phyloP scores from a whole-genome alignment of 2,329 filamentous ascomycete species.

The Cercospora beticola region DNA sequence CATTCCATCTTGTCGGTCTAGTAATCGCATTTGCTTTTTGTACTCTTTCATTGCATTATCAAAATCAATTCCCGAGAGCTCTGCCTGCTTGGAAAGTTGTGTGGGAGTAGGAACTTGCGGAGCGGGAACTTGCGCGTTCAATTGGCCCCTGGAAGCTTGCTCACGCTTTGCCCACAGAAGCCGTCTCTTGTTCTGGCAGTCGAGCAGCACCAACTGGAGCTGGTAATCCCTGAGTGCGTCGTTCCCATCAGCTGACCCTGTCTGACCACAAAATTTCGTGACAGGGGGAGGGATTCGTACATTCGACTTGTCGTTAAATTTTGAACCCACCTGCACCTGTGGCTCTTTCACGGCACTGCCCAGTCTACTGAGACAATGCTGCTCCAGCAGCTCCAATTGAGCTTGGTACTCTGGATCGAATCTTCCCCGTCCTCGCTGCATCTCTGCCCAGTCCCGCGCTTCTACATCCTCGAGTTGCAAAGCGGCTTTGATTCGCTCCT shows the following conservation, averaged over 20 bases:
- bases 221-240: background rate
- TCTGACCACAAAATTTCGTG: background rate
- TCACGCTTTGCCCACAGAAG: background rate
- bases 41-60: background rate
- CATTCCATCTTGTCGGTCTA: background rate
- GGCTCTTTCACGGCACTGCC: no score
- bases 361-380: background rate
- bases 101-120: no score
- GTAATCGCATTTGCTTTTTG: background rate
- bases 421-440: background rate
- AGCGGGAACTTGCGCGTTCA: no score
- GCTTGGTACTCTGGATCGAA: background rate
- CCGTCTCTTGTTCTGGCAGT: background rate
- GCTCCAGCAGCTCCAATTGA: background rate
- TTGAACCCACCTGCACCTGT: background rate
- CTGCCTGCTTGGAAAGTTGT: background rate
- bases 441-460: slow-evolving; percentile 32
- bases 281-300: background rate
- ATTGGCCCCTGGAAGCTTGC: no score
- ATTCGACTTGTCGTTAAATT: no score
- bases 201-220: background rate
- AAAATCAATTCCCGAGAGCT: background rate
- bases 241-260: background rate
- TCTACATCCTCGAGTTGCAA: slow-evolving; percentile 30
- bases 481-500: slow-evolving; percentile 31